These are phyloP conservation scores for Zymoseptoria pseudotritici DNA, from an alignment of 2,329 filamentous ascomycete genomes.

Conservation along the genomic window DNA sequence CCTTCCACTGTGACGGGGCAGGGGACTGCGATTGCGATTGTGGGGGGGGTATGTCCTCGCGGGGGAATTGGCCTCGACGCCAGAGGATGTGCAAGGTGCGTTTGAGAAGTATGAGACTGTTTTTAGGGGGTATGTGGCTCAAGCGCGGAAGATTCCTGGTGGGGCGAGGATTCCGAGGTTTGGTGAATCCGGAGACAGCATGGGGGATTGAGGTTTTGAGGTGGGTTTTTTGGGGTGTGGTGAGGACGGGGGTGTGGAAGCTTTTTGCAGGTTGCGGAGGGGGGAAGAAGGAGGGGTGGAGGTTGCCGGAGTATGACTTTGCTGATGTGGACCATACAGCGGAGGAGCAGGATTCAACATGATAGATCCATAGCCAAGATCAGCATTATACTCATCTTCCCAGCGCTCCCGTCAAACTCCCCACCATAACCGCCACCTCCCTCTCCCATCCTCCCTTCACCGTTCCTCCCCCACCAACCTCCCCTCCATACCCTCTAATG, in stretches of 20 bases:
- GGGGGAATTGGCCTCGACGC: constrained; percentile 10
- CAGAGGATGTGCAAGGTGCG: constrained; percentile 11
- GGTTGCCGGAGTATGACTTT: neutral
- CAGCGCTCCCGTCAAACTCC: constrained; percentile 62
- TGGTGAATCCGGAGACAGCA: constrained; percentile 18
- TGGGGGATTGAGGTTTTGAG: constrained; percentile 21
- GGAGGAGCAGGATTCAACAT: neutral
- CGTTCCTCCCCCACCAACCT: constrained; percentile 28
- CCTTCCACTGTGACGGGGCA: constrained; percentile 29
- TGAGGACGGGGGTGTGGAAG: constrained; percentile 8
- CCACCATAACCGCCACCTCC: constrained; percentile 91
- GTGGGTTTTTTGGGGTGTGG: constrained; percentile 14
- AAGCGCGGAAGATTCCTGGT: constrained; percentile 25
- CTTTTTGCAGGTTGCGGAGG: neutral
- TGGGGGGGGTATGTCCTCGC: constrained; percentile 34
- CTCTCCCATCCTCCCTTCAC: constrained; percentile 61
- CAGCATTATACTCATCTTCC: constrained; percentile 6
- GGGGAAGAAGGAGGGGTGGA: neutral
- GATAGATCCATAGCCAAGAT: neutral
- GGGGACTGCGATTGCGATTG: constrained; percentile 30
- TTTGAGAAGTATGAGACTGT: constrained; percentile 18
- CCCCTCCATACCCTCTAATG: constrained; percentile 50
- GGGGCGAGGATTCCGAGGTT: constrained; percentile 15
- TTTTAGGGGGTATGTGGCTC: constrained; percentile 17
- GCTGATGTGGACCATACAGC: neutral